Conservation (phyloP, 768 basidiomycete species). For the Collybia mongolica region DNA sequence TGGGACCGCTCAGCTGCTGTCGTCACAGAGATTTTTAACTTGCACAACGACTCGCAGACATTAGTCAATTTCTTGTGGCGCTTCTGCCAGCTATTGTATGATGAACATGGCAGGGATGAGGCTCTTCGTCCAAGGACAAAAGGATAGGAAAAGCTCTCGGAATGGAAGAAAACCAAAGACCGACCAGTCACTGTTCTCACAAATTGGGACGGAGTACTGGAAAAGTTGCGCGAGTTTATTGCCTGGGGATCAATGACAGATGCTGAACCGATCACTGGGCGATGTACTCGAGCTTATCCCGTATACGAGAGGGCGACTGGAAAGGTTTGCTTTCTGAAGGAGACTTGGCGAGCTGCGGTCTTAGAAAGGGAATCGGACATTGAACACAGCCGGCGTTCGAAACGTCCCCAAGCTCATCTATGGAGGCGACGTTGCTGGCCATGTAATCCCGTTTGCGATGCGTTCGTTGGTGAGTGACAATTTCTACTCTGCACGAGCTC, state of each 20-base stretch:
- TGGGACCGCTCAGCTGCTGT: slow-evolving; percentile 31
- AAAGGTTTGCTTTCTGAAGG: slow-evolving; percentile 20
- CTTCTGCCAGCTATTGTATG: slow-evolving; percentile 14
- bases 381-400: slow-evolving; percentile 9
- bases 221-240: slow-evolving; percentile 2
- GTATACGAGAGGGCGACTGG: slow-evolving; percentile 7
- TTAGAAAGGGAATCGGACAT: slow-evolving; percentile 14
- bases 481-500: no score
- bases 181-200: slow-evolving; percentile 9
- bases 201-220: slow-evolving; percentile 6
- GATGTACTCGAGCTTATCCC: slow-evolving; percentile 12
- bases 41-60: slow-evolving; percentile 8
- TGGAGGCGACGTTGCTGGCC: slow-evolving; percentile 25
- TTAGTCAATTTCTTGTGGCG: slow-evolving; percentile 29
- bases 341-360: slow-evolving; percentile 19
- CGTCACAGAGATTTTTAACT: slow-evolving; percentile 25
- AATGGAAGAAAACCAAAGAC: slow-evolving; percentile 1
- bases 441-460: slow-evolving; percentile 11
- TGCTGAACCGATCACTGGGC: slow-evolving; percentile 8
- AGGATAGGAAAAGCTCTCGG: slow-evolving; percentile 1
- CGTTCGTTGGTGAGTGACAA: slow-evolving; percentile 15
- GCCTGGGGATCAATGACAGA: slow-evolving; percentile 12
- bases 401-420: slow-evolving; percentile 21
- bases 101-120: slow-evolving; percentile 23
- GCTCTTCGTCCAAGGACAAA: slow-evolving; percentile 17